Base-by-base conservation (phyloP, 108 stramenopile species). In the Poteriospumella lacustris region DNA sequence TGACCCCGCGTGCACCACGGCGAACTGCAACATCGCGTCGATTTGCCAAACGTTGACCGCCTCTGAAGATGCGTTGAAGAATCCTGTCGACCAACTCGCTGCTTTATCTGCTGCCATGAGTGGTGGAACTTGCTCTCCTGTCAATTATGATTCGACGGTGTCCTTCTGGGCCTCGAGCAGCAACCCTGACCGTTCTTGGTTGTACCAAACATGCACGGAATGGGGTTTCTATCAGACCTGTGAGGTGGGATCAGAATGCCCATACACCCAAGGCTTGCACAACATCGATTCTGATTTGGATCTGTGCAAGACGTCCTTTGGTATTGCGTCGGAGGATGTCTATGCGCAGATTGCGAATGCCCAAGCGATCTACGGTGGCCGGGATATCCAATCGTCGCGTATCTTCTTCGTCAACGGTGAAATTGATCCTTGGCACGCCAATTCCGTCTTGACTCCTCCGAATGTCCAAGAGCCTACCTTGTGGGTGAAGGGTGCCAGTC, bases 171-270 rank as follows among this genome's bases (percentile, higher is more conserved):
- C 70, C 5, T 33, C 26, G 26, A 24, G 31, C 36, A 42, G 5
- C 3, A 73, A 73, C 42, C 70, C 70, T 44, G 43, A 26, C 42
- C 78, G 81, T 38, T 82, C 89, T 0, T 96, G 95, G 95, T 68
- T 92, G 34, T 97, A 90, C 86, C 94, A 94, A 83, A 95, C 95
- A 9, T 96, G 95, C 83, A 90, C 91, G 28, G 94, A 97, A 86
- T 91, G 96, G 75, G 97, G 94, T 0, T 97, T 92, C 68, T 95
- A 93, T 77, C 94, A 95, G 84, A 94, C 95, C 0, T 97, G 96
- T 72, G 72, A 87, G 24, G 44, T 43, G 19, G 85, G 88, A 15
- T 78, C 79, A 5, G 28, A 75, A 15, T 97, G 96, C 84, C 94
- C 94, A 19, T 97, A 86, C 82, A 92, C 85, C 1, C 82, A 79